These are phyloP conservation scores for Lepidium sativum DNA, from an alignment of 345 rosid genomes.

Conservation along the genomic window DNA sequence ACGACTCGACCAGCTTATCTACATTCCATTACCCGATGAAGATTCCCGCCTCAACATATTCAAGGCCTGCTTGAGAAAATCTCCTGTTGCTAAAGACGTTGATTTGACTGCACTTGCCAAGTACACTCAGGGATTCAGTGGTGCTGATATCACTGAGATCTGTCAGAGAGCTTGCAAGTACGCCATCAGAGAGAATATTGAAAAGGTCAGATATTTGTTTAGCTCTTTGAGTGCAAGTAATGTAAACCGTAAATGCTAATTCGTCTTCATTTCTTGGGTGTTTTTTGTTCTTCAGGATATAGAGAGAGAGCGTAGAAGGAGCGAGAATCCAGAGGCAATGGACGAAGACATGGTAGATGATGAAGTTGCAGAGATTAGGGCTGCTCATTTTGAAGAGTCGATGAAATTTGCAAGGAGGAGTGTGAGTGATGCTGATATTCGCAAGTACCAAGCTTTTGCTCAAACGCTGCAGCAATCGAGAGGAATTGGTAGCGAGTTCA, in stretches of 20 bases:
- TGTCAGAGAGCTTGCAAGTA: slow-evolving; percentile 94
- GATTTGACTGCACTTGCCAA: slow-evolving; percentile 85
- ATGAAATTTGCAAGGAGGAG: slow-evolving; percentile 89
- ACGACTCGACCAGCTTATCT: slow-evolving; percentile 87
- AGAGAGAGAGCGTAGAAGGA: slow-evolving; percentile 76
- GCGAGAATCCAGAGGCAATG: slow-evolving; percentile 90
- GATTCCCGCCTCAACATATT: slow-evolving; percentile 78
- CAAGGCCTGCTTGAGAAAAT: slow-evolving; percentile 82
- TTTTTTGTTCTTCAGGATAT: slow-evolving; percentile 47
- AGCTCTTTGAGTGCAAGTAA: not conserved
- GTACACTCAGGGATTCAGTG: slow-evolving; percentile 88
- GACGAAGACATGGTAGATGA: slow-evolving; percentile 80
- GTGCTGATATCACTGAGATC: slow-evolving; percentile 95
- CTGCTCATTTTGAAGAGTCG: slow-evolving; percentile 87
- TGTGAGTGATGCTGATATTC: slow-evolving; percentile 89
- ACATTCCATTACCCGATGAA: slow-evolving; percentile 94
- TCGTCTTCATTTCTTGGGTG: not conserved
- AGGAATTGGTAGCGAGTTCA: slow-evolving; percentile 78
- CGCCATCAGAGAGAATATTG: slow-evolving; percentile 90
- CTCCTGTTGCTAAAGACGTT: slow-evolving; percentile 80
- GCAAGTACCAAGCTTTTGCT: slow-evolving; percentile 93
- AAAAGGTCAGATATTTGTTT: slow-evolving; percentile 43
- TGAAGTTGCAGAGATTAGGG: slow-evolving; percentile 76
- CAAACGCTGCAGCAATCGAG: slow-evolving; percentile 92
- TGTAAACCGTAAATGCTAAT: not conserved